A percentile compares a stretch with the other conserved stretches of the same genome.
phyloP scores from a whole-genome alignment of 768 basidiomycete species.

The Agaricus sinodeliciosus region DNA sequence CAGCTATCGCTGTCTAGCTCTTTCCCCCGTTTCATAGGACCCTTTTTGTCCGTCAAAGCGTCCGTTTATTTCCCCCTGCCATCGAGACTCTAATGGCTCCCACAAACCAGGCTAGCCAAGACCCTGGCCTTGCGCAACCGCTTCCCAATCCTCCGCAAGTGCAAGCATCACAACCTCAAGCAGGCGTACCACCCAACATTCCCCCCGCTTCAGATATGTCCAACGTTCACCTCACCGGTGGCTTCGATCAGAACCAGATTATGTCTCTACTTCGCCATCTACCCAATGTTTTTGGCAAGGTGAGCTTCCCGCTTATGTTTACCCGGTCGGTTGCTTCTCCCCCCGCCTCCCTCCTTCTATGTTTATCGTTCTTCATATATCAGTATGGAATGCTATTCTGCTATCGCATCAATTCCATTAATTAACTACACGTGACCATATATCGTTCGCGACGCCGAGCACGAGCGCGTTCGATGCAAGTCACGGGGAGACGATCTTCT shows the following conservation, averaged over 20 bases:
- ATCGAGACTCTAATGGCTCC: constrained; percentile 26
- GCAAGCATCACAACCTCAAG: constrained; percentile 22
- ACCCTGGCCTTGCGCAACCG: constrained; percentile 31
- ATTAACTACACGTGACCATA: constrained; percentile 27
- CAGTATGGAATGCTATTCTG: neutral
- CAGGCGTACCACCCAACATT: constrained; percentile 18
- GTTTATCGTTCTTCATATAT: constrained; percentile 15
- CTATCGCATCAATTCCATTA: constrained; percentile 16
- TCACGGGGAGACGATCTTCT: constrained; percentile 13
- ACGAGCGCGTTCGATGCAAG: constrained; percentile 17
- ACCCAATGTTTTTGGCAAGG: constrained; percentile 51
- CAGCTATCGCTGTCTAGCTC: neutral
- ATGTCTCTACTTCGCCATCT: constrained; percentile 51
- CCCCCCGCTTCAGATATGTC: constrained; percentile 20
- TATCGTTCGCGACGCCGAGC: constrained; percentile 23
- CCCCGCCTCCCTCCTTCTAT: constrained; percentile 10
- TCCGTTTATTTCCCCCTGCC: neutral
- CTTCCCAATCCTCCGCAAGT: constrained; percentile 21
- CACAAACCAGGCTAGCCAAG: constrained; percentile 27
- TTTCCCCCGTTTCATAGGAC: neutral
- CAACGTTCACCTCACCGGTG: constrained; percentile 18
- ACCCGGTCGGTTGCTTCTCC: constrained; percentile 4
- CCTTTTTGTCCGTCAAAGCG: neutral
- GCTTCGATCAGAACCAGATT: constrained; percentile 51
- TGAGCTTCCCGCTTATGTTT: constrained; percentile 23